Evolutionary conservation across 2,329 filamentous ascomycete species (phyloP), one percentile per base, ranked within the genome.

Genomic region (Ophiocordyceps camponoti-saundersi): DNA sequence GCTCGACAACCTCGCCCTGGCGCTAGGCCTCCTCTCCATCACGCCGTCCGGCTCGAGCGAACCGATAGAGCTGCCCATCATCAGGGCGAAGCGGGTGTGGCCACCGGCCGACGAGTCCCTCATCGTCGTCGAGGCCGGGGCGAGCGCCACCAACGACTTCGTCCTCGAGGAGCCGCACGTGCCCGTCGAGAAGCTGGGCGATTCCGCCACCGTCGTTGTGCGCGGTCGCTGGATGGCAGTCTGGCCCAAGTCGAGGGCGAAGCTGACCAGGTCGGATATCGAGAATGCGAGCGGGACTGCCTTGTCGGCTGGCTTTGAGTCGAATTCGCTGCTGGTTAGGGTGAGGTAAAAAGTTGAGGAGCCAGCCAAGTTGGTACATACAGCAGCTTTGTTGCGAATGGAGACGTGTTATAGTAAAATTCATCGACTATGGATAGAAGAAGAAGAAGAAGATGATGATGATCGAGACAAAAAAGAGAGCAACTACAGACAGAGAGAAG

Each of bases 11-110:
- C 46, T 67, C 16, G 67, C 63, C 0, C 49, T 68, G 43, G 59
- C 64, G 46, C 58, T 70, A 3, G 68, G 68, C 10, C 54, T 67
- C n/a, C 46, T 71, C 5, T 55, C 57, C 32, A 60, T 71, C 50
- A 65, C 59, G 3, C 64, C 62, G 3, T 56, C 59, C 3, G 61
- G 59, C 1, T 56, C 57, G 16, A 53, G 54, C 6, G 39, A 49
- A 21, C 61, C 66, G 5, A 47, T 71, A 4, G 57, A 65, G 3
- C 54, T 68, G 11, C 59, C 61, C 13, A 58, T 53, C 15, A 54
- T 70, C 45, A 57, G 65, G 47, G 53, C 68, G 42, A 59, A 62
- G 32, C 58, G 68, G 13, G 52, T 62, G 42, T 65, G 66, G 65
- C 68, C 68, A 4, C 66, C 67, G 0, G 53, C 50, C 5, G 54